A percentile compares a stretch with the other conserved stretches of the same genome.
These are phyloP conservation scores for Capronia coronata DNA, from an alignment of 2,329 filamentous ascomycete species.

Conservation along the genomic window DNA sequence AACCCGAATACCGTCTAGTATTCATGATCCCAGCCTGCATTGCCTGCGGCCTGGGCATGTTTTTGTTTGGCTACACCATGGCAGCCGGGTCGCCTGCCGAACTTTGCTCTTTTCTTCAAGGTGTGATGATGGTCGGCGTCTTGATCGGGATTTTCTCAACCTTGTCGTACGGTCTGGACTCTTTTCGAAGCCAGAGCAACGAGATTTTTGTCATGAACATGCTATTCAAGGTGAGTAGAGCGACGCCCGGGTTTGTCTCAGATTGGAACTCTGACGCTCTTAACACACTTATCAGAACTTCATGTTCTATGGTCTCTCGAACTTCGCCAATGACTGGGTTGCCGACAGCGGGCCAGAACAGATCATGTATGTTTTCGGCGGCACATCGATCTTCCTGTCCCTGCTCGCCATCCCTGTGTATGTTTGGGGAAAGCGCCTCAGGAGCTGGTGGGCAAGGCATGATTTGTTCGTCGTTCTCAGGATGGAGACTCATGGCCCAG, in stretches of 20 bases:
- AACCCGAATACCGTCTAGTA: constrained; percentile 31
- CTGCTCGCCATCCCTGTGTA: constrained; percentile 30
- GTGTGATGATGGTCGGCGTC: constrained; percentile 30
- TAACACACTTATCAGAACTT: no score
- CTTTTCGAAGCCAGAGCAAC: constrained; percentile 29
- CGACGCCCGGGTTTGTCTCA: neutral
- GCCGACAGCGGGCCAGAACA: constrained; percentile 25
- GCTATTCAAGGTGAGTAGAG: constrained; percentile 28
- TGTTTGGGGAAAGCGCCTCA: constrained; percentile 28
- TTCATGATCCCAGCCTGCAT: constrained; percentile 26
- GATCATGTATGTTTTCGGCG: constrained; percentile 32
- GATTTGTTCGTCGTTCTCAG: constrained; percentile 23
- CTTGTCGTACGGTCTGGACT: constrained; percentile 29
- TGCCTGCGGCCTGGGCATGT: constrained; percentile 29
- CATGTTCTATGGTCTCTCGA: constrained; percentile 31
- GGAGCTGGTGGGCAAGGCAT: constrained; percentile 23
- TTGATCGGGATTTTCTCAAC: constrained; percentile 29
- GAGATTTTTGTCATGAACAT: constrained; percentile 33
- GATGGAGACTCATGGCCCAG: constrained; percentile 21
- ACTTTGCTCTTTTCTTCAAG: constrained; percentile 31
- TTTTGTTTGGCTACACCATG: constrained; percentile 29
- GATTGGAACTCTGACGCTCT: no score
- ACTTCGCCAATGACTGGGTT: constrained; percentile 31
- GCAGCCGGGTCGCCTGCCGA: constrained; percentile 19
- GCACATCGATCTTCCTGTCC: constrained; percentile 28